These are phyloP conservation scores for Cardiospermum halicacabum DNA, from an alignment of 345 rosid species.

Conservation along the genomic window DNA sequence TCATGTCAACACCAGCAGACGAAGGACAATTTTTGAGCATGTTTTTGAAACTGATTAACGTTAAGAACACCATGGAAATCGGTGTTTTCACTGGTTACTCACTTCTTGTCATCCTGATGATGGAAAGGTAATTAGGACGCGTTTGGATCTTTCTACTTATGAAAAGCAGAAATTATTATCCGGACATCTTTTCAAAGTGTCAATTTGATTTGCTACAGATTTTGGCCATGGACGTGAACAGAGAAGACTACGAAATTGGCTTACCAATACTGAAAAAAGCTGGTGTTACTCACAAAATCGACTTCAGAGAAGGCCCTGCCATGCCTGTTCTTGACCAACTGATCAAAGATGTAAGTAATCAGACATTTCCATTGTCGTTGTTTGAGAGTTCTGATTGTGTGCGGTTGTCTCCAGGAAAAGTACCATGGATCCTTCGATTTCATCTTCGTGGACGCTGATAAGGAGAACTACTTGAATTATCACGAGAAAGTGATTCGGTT, in stretches of 20 bases:
- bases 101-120: slow-evolving; percentile 86
- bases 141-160: no score
- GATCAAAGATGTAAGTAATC: slow-evolving; percentile 83
- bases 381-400: not conserved
- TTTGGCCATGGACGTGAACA: slow-evolving; percentile 89
- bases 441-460: slow-evolving; percentile 96
- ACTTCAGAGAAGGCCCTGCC: slow-evolving; percentile 96
- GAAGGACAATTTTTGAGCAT: slow-evolving; percentile 94
- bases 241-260: slow-evolving; percentile 90
- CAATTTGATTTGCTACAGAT: slow-evolving; percentile 42
- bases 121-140: slow-evolving; percentile 68
- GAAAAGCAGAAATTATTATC: no score
- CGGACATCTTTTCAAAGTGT: no score
- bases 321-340: slow-evolving; percentile 80
- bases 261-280: slow-evolving; percentile 86
- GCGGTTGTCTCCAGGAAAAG: slow-evolving; percentile 45
- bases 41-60: slow-evolving; percentile 91
- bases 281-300: slow-evolving; percentile 93
- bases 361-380: no score
- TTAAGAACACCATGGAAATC: slow-evolving; percentile 99
- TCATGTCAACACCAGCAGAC: slow-evolving; percentile 97
- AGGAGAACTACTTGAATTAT: slow-evolving; percentile 91
- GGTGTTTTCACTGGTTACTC: slow-evolving; percentile 99
- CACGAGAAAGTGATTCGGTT: slow-evolving; percentile 79
- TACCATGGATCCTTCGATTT: slow-evolving; percentile 75